phyloP scores from a whole-genome alignment of 2,329 filamentous ascomycete species.

The Gaeumannomyces sp. region DNA sequence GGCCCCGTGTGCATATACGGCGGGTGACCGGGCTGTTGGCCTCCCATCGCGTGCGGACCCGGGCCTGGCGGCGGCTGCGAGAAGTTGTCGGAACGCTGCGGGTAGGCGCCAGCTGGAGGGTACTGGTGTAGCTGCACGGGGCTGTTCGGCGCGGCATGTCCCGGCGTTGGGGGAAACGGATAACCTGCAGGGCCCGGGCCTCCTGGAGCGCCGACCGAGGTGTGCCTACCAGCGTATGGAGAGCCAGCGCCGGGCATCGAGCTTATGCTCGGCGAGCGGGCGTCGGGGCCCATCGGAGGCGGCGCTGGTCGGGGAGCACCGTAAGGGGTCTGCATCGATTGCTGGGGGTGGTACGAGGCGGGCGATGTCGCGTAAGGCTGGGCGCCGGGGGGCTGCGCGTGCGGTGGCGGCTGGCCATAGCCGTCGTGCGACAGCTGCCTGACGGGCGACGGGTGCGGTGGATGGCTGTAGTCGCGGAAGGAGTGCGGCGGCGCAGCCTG shows the following conservation, averaged over 20 bases:
- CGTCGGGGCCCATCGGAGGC: constrained; percentile 40
- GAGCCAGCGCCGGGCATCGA: constrained; percentile 36
- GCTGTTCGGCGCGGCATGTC: constrained; percentile 38
- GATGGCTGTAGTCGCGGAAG: constrained; percentile 45
- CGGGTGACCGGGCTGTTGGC: constrained; percentile 24
- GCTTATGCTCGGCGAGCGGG: constrained; percentile 42
- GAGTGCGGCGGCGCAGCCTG: constrained; percentile 37
- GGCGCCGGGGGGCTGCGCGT: constrained; percentile 23
- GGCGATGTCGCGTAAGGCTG: constrained; percentile 30
- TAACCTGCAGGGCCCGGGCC: constrained; percentile 34
- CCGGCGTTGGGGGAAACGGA: constrained; percentile 42
- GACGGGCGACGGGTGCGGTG: constrained; percentile 42
- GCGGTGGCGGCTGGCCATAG: constrained; percentile 26
- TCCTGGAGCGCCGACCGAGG: constrained; percentile 5
- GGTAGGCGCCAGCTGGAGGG: constrained; percentile 36
- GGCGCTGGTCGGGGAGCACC: constrained; percentile 32
- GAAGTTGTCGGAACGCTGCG: constrained; percentile 39
- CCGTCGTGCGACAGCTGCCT: constrained; percentile 37
- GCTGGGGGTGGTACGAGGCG: constrained; percentile 30
- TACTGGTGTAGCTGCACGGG: constrained; percentile 47
- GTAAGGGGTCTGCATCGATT: constrained; percentile 24
- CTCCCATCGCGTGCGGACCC: constrained; percentile 20
- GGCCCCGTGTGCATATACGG: constrained; percentile 33
- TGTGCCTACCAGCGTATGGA: constrained; percentile 29
- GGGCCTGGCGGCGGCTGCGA: constrained; percentile 24